A percentile compares a stretch with the other conserved stretches of the same genome.
phyloP scores from a whole-genome alignment of 2,329 filamentous ascomycete species.

The Diaporthe nobilis region DNA sequence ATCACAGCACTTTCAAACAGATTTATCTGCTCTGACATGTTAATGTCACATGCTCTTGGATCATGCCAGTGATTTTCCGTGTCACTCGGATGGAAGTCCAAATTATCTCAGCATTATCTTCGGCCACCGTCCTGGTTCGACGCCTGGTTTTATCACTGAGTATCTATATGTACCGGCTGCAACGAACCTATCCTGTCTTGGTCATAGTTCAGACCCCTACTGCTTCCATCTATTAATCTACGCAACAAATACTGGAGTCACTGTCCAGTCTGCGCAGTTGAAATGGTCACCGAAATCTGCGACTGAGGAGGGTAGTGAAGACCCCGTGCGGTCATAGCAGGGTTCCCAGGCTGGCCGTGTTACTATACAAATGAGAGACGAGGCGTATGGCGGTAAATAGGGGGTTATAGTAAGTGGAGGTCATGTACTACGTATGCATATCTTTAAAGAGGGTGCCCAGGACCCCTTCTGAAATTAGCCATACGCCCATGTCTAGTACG shows the following conservation, averaged over 20 bases:
- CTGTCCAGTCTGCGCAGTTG: not conserved
- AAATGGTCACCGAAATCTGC: no score
- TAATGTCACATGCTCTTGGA: not conserved
- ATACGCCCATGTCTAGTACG: no score
- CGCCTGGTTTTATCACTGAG: not conserved
- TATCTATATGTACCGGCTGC: no score
- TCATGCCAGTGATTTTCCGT: not conserved
- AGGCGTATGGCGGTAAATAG: no score
- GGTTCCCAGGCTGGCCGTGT: not conserved
- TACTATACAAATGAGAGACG: no score
- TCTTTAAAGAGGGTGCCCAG: no score
- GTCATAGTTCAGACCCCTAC: not conserved
- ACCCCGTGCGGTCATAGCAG: not conserved
- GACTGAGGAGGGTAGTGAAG: no score
- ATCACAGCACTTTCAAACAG: not conserved
- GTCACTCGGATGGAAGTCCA: not conserved
- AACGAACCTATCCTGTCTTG: not conserved
- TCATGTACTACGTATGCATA: no score
- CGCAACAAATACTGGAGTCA: no score
- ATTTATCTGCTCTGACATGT: not conserved
- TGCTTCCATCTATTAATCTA: not conserved
- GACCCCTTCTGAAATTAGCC: no score
- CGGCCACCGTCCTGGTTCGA: not conserved
- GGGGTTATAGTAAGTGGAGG: no score
- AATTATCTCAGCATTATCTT: no score